These are phyloP conservation scores for Nowakowskiella sp. DNA, from an alignment of 192 early-diverging fungal species.

Conservation along the genomic window DNA sequence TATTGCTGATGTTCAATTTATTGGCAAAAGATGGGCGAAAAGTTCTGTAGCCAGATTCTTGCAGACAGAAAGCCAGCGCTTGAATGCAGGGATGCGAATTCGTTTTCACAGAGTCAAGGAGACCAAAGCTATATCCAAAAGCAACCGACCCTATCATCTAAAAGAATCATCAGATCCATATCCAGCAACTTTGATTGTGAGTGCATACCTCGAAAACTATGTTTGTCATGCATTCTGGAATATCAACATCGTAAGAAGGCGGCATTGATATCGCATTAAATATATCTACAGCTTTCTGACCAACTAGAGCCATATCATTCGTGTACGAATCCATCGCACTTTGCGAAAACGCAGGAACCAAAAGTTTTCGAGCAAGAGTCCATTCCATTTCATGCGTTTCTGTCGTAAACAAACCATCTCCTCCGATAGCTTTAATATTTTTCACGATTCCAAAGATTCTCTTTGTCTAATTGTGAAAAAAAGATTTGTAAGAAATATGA, in stretches of 20 bases:
- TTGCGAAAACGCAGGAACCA: constrained; percentile 49
- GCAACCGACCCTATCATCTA: constrained; percentile 21
- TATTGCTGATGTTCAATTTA: constrained; percentile 30
- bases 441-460: constrained; percentile 21
- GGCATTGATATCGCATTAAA: too few species aligned
- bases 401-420: constrained; percentile 42
- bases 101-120: constrained; percentile 21
- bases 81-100: constrained; percentile 27
- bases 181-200: too few species aligned
- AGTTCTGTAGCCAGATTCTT: constrained; percentile 19
- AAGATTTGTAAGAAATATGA: too few species aligned
- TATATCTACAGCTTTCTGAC: constrained; percentile 17
- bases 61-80: constrained; percentile 30
- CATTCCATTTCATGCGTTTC: constrained; percentile 42
- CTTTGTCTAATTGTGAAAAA: too few species aligned
- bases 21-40: constrained; percentile 31
- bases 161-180: too few species aligned
- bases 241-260: too few species aligned
- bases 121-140: constrained; percentile 47
- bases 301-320: constrained; percentile 32
- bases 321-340: constrained; percentile 30
- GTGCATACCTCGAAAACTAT: too few species aligned
- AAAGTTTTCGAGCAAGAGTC: constrained; percentile 46
- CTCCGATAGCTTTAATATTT: constrained; percentile 37
- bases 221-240: too few species aligned